These are phyloP conservation scores for Rhamnella rubrinervis DNA, from an alignment of 331 rosid species.

Conservation along the genomic window DNA sequence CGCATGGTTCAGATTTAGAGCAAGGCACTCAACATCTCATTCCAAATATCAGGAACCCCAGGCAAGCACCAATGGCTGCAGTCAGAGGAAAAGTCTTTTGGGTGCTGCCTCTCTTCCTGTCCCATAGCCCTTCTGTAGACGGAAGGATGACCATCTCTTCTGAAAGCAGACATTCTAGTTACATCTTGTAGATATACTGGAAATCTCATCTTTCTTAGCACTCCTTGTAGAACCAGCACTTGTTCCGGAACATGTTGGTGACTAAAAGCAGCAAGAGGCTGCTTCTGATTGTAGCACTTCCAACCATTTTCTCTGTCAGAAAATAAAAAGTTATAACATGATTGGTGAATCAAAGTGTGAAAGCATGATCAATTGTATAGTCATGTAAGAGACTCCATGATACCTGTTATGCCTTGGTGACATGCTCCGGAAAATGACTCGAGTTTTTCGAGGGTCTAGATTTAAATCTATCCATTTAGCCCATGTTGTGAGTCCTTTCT, in stretches of 20 bases:
- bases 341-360: not conserved
- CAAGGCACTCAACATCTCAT: conserved; percentile 79
- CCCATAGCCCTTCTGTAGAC: conserved; percentile 61
- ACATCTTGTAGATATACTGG: conserved; percentile 85
- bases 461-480: conserved; percentile 93
- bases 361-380: not conserved
- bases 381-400: not conserved
- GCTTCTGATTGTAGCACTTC: conserved; percentile 86
- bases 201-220: conserved; percentile 80
- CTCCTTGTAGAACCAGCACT: conserved; percentile 65
- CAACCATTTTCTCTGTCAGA: conserved; percentile 76
- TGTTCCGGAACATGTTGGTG: conserved; percentile 75
- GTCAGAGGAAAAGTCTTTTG: conserved; percentile 64
- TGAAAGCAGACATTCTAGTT: conserved; percentile 77
- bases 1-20: conserved; percentile 34
- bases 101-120: conserved; percentile 60
- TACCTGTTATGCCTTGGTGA: conserved; percentile 99
- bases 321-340: not conserved
- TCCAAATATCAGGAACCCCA: conserved; percentile 97
- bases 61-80: conserved; percentile 99
- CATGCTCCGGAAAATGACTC: conserved; percentile 84
- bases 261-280: conserved; percentile 72
- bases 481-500: conserved; percentile 94
- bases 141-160: conserved; percentile 94
- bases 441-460: conserved; percentile 63